These are phyloP conservation scores for Salix viminalis DNA, from an alignment of 345 rosid genomes.

Conservation along the genomic window DNA sequence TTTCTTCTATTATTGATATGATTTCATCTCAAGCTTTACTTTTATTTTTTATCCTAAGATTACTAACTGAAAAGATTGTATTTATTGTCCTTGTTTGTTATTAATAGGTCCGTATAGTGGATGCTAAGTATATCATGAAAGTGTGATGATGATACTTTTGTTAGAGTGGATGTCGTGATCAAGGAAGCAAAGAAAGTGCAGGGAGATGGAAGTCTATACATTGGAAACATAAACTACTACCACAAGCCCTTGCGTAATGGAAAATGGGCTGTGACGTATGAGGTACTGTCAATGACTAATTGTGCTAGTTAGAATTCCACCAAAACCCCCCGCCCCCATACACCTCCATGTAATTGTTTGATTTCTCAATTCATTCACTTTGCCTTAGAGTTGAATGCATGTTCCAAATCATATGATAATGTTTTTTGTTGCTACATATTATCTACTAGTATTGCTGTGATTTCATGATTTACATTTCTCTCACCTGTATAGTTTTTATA, in stretches of 20 bases:
- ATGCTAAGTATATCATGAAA: constrained; percentile 83
- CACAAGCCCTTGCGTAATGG: constrained; percentile 85
- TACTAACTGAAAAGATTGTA: not conserved
- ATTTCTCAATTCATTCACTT: no score
- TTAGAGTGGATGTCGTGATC: constrained; percentile 64
- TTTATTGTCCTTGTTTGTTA: not conserved
- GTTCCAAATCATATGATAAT: not conserved
- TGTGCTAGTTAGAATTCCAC: no score
- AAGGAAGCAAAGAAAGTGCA: constrained; percentile 59
- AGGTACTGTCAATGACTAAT: constrained; percentile 40
- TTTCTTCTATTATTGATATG: no score
- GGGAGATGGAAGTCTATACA: constrained; percentile 54
- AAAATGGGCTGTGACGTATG: constrained; percentile 95
- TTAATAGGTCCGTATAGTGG: constrained; percentile 45
- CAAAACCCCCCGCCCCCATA: not conserved
- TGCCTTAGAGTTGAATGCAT: no score
- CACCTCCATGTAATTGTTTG: not conserved
- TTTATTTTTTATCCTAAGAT: constrained; percentile 2
- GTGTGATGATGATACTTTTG: constrained; percentile 90
- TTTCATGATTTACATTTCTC: not conserved
- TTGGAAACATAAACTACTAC: constrained; percentile 81
- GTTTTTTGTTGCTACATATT: not conserved
- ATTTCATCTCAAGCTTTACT: not conserved
- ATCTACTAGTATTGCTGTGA: not conserved
- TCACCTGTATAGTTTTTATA: not conserved